Evolutionary conservation across 306 rosid species (phyloP).

Genomic region (Cucurbita moschata): DNA sequence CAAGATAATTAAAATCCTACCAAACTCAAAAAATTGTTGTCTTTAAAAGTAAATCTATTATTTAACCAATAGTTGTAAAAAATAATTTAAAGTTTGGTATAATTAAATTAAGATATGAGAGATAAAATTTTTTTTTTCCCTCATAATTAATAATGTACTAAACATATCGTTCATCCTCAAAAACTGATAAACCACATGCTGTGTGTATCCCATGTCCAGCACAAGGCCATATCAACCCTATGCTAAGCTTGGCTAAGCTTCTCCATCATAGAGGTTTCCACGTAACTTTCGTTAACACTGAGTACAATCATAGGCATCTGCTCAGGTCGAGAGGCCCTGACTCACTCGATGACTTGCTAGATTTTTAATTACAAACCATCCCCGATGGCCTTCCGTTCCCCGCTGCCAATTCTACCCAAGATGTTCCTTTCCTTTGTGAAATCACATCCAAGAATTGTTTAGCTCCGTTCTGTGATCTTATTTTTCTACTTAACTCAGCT

Average conservation of each 20-base stretch:
- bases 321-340: background rate
- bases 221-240: conserved; percentile 3
- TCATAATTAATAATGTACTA: too few relatives aligned
- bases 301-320: background rate
- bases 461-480: conserved; percentile 25
- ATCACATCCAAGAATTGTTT: conserved; percentile 23
- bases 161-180: background rate
- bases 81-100: too few relatives aligned
- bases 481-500: conserved; percentile 13
- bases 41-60: too few relatives aligned
- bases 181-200: background rate
- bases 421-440: conserved; percentile 17
- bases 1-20: too few relatives aligned
- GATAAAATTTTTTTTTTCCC: too few relatives aligned
- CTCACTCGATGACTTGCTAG: background rate
- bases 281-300: background rate
- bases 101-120: too few relatives aligned
- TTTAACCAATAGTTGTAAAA: too few relatives aligned
- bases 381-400: conserved; percentile 44
- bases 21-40: too few relatives aligned
- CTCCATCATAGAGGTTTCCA: background rate
- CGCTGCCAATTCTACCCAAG: conserved; percentile 29
- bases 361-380: background rate
- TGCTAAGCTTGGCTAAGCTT: background rate
- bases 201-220: background rate